Conservation (phyloP, 1,284 basidiomycete genomes). For the Cryptococcus hybrid region DNA sequence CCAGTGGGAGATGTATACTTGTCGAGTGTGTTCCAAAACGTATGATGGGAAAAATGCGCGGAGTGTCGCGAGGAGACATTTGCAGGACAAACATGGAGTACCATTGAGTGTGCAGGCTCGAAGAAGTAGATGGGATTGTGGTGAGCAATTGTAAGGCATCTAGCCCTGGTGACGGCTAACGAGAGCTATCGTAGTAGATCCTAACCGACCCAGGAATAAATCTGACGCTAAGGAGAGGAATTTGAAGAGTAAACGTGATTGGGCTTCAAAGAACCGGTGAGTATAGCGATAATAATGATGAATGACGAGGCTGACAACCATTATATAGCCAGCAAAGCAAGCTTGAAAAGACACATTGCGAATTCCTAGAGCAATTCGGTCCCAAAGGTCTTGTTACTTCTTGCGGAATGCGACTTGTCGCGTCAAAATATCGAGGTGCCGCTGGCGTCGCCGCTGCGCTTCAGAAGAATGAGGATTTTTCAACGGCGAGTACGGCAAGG, state of each 20-base stretch:
- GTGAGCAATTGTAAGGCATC: constrained; percentile 27
- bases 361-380: constrained; percentile 25
- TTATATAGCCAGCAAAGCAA: constrained; percentile 12
- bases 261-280: constrained; percentile 55
- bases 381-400: constrained; percentile 21
- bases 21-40: constrained; percentile 42
- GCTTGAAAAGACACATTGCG: constrained; percentile 16
- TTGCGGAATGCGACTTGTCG: constrained; percentile 18
- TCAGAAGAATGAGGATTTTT: constrained; percentile 2
- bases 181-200: not conserved
- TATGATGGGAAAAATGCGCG: constrained; percentile 58
- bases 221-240: constrained; percentile 54
- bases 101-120: constrained; percentile 54
- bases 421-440: constrained; percentile 11
- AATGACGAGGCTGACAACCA: not conserved
- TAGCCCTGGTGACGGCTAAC: not conserved
- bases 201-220: constrained; percentile 54
- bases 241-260: constrained; percentile 54
- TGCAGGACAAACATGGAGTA: constrained; percentile 59
- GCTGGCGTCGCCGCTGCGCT: not conserved
- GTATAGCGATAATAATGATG: constrained; percentile 6
- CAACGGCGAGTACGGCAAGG: constrained; percentile 9
- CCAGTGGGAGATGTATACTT: constrained; percentile 32
- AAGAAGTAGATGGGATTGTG: constrained; percentile 57
- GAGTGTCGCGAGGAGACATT: constrained; percentile 57